These are phyloP conservation scores for Lycium barbarum DNA, from an alignment of 257 asterid genomes.

Conservation along the genomic window DNA sequence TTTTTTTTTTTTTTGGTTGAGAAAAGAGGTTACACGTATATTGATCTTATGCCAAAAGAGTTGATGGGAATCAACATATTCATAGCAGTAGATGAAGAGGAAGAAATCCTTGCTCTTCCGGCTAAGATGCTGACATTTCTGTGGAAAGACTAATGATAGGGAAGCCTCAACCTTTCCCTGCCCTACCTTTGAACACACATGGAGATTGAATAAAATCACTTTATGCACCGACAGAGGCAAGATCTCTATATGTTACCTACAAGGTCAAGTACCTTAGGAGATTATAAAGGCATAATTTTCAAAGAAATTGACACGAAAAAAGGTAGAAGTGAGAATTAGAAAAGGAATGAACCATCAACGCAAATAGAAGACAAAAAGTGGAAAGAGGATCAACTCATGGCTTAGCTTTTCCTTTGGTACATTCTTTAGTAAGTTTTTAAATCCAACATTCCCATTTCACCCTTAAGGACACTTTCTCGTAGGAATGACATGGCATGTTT, in stretches of 20 bases:
- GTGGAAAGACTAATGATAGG: too few species aligned
- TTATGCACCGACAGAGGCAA: background rate
- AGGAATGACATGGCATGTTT: slow-evolving; percentile 1
- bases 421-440: background rate
- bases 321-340: background rate
- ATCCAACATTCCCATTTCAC: background rate
- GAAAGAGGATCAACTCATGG: background rate
- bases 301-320: background rate
- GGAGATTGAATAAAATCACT: background rate
- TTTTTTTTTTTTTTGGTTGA: too few species aligned
- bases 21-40: too few species aligned
- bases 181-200: background rate
- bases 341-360: background rate
- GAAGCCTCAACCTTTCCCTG: background rate
- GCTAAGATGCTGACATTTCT: slow-evolving; percentile 2
- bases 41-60: background rate
- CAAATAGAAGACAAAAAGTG: background rate
- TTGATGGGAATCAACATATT: background rate
- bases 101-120: background rate
- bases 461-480: background rate
- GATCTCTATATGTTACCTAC: background rate
- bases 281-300: background rate
- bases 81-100: background rate
- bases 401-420: background rate
- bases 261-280: background rate